A percentile compares a stretch with the other conserved stretches of the same genome.
Evolutionary conservation across 768 basidiomycete genomes (phyloP).

Genomic region (Exsudoporus frostii): DNA sequence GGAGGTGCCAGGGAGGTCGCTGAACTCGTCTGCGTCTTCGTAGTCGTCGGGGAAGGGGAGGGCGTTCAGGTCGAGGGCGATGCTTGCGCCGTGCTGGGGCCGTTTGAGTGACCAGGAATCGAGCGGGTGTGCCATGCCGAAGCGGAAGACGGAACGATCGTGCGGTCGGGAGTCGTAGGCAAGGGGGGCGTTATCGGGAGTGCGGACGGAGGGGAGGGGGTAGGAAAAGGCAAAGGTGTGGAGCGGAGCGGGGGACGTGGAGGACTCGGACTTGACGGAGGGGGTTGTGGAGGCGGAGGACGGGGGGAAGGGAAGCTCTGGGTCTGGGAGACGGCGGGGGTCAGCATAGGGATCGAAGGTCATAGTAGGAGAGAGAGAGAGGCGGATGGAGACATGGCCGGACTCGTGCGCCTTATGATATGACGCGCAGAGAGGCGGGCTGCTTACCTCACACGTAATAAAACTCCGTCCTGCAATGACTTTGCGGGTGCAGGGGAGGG

Average conservation of each 20-base stretch:
- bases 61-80: constrained; percentile 25
- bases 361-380: constrained; percentile 7
- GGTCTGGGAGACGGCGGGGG: constrained; percentile 13
- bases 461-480: constrained; percentile 1
- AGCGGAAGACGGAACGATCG: constrained; percentile 19
- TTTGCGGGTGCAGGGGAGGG: background rate
- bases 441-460: constrained; percentile 18
- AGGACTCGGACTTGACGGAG: constrained; percentile 31
- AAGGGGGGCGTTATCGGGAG: background rate
- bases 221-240: constrained; percentile 24
- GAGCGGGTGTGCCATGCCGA: constrained; percentile 24
- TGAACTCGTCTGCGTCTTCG: constrained; percentile 56
- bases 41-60: constrained; percentile 60
- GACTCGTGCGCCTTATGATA: background rate
- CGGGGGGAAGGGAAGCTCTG: background rate
- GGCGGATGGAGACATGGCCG: background rate
- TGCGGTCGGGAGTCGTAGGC: background rate
- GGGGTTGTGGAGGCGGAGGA: constrained; percentile 10
- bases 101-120: constrained; percentile 28
- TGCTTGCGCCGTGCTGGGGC: constrained; percentile 8
- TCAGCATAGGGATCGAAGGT: constrained; percentile 26
- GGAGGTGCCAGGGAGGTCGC: constrained; percentile 38
- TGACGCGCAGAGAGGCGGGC: no score
- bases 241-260: constrained; percentile 21
- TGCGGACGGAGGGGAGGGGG: constrained; percentile 2